Base-by-base conservation (phyloP, 2,329 filamentous ascomycete genomes). In the Colletotrichum endophyticum region DNA sequence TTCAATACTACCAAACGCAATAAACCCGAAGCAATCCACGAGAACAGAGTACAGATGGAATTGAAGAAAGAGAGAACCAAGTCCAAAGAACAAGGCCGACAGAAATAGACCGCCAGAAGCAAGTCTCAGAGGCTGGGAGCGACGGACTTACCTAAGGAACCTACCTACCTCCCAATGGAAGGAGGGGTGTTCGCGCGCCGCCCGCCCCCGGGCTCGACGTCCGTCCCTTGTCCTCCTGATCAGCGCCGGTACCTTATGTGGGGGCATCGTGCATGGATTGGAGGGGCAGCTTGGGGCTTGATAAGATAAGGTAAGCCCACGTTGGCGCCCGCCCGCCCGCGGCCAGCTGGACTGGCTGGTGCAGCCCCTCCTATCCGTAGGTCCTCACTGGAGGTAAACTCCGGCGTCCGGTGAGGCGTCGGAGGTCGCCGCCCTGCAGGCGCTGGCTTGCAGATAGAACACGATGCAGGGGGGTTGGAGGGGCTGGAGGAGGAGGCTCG, bases 191-290 rank as follows among this genome's bases (percentile, higher is more conserved):
- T 61, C 62, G 49, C n/a, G 22, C 19, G 27, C 27, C 57, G 25
- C 62, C 49, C 44, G 44, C 44, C 44, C 44, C 44, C 44, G 44
- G 63, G 64, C 75, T 56, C 73, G 56, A 62, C 36, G 73, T 75
- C 73, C 67, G 72, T 67, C 64, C 72, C 70, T 73, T 71, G 75
- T 70, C 75, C 75, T 77, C 66, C 72, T 77, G 75, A 77, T 72
- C 75, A 71, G 72, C 72, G 63, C 34, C 71, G 72, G 66, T 72
- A 75, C 72, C 72, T 75, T 49, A 12, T 56, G 72, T 71, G 75
- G 75, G 75, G 73, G 74, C 64, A 57, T 63, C 64, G 19, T 76
- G 71, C 74, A 64, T 73, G 70, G 39, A 53, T 53, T 53, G 63
- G 73, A 70, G 70, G 70, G 73, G 74, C 64, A 74, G 44, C 36